phyloP scores from a whole-genome alignment of 208 protist species.

The Wallacemonas sp. region DNA sequence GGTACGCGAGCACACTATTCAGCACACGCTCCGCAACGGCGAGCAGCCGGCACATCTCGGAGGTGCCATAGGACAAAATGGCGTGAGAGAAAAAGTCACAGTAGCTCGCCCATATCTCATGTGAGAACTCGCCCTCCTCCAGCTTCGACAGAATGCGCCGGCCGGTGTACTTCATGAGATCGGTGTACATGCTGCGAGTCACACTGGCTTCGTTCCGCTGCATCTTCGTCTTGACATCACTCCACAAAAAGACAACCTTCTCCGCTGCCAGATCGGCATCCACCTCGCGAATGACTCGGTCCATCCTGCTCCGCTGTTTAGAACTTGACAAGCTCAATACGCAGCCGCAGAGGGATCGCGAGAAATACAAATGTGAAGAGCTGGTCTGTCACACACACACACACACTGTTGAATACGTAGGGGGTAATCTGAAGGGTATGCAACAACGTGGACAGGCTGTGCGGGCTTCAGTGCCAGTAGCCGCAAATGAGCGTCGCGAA shows the following conservation, averaged over 20 bases:
- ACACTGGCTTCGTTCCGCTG: conserved; percentile 15
- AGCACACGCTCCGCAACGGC: conserved; percentile 31
- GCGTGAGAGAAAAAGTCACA: conserved; percentile 42
- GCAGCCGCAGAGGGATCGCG: too few relatives aligned
- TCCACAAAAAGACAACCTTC: conserved; percentile 23
- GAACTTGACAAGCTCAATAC: too few relatives aligned
- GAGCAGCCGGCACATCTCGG: conserved; percentile 26
- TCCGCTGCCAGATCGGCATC: conserved; percentile 17
- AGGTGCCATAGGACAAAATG: conserved; percentile 48
- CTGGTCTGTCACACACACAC: too few relatives aligned
- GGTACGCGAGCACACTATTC: conserved; percentile 34
- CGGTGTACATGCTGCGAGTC: conserved; percentile 29
- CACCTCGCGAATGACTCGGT: conserved; percentile 29
- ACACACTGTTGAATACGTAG: not conserved
- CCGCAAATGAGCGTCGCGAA: too few relatives aligned
- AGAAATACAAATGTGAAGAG: too few relatives aligned
- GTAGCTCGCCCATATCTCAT: conserved; percentile 52
- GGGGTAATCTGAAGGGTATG: too few relatives aligned
- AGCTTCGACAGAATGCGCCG: conserved; percentile 41
- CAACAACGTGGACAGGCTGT: too few relatives aligned
- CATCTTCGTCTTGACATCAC: conserved; percentile 21
- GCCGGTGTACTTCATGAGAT: conserved; percentile 37
- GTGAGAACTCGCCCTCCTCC: conserved; percentile 30
- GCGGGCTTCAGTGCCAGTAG: too few relatives aligned
- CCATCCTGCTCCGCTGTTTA: too few relatives aligned